phyloP scores from a whole-genome alignment of 2,329 filamentous ascomycete genomes.

The Cordyceps sp. region DNA sequence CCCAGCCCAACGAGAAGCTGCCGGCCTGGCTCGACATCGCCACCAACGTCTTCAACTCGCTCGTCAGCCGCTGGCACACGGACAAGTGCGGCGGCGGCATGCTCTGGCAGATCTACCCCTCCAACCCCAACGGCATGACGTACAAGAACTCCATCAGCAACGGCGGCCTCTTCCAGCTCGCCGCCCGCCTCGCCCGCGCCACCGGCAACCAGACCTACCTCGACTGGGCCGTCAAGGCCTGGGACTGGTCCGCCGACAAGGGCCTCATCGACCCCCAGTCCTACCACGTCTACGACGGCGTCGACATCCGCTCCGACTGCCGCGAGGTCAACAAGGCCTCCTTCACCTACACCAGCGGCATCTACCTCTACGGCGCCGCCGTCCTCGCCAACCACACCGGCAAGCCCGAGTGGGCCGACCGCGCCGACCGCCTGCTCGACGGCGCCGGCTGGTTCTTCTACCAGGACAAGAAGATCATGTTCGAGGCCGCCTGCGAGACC shows the following conservation, averaged over 20 bases:
- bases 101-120: constrained; percentile 65
- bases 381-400: constrained; percentile 45
- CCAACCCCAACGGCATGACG: constrained; percentile 56
- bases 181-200: constrained; percentile 55
- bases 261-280: constrained; percentile 35
- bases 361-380: constrained; percentile 48
- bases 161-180: constrained; percentile 68
- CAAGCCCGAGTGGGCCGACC: constrained; percentile 33
- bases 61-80: constrained; percentile 53
- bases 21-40: constrained; percentile 52
- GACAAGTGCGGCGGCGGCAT: constrained; percentile 54
- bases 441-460: constrained; percentile 38
- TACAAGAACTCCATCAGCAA: constrained; percentile 78
- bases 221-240: constrained; percentile 51
- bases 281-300: constrained; percentile 46
- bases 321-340: constrained; percentile 31
- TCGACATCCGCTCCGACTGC: constrained; percentile 38
- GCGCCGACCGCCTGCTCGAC: constrained; percentile 32
- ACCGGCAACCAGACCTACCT: constrained; percentile 49
- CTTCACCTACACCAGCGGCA: constrained; percentile 50
- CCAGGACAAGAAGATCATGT: constrained; percentile 40
- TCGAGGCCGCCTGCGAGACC: constrained; percentile 48
- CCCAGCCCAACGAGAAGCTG: constrained; percentile 36
- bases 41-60: constrained; percentile 56
- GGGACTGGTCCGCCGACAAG: constrained; percentile 43